Evolutionary conservation across 495 filamentous ascomycete species (phyloP), one percentile per base, ranked within the genome.

Genomic region (Hypoxylon lienhwacheense): DNA sequence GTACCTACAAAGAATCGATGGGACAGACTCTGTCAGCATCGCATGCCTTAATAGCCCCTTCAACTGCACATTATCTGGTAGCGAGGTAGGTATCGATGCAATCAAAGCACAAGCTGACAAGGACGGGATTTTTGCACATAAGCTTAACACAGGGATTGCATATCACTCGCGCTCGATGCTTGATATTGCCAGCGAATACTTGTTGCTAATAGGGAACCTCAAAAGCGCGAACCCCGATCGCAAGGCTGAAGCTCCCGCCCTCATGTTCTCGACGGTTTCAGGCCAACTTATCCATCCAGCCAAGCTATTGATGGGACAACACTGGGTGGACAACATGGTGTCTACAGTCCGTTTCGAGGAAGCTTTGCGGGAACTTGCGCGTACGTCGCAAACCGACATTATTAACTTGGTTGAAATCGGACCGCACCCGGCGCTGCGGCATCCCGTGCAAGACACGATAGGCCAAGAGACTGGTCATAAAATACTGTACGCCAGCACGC

Each of bases 381-480:
- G n/a, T 43, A 37, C 15, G 16, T 14, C 15, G 37, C 19, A 48
- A 14, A 15, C 43, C 22, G 14, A 31, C 1, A 45, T 46, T 3
- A 16, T 20, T 11, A 22, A 49, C 10, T 29, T 82, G 1, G 43
- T 85, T 4, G 81, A 84, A 40, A 62, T 83, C 26, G 82, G 83
- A 1, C 80, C 83, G 32, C 82, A 85, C 47, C 56, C 66, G n/a
- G 76, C 81, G 1, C 59, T 86, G 0, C 66, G 71, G 21, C 70
- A 73, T 0, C 76, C 80, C 0, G 37, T 81, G 6, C 66, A 68
- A 7, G 68, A 81, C 29, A 79, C 72, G 17, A 28, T 51, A 10
- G 47, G 31, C 22, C 47, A 59, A 19, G 24, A 50, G 12, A 59
- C 53, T 43, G 53, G 48, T n/a, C 43, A 48, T 21, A 29, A 46